phyloP scores from a whole-genome alignment of 2,329 filamentous ascomycete genomes.

The Magnaporthiopsis incrustans region DNA sequence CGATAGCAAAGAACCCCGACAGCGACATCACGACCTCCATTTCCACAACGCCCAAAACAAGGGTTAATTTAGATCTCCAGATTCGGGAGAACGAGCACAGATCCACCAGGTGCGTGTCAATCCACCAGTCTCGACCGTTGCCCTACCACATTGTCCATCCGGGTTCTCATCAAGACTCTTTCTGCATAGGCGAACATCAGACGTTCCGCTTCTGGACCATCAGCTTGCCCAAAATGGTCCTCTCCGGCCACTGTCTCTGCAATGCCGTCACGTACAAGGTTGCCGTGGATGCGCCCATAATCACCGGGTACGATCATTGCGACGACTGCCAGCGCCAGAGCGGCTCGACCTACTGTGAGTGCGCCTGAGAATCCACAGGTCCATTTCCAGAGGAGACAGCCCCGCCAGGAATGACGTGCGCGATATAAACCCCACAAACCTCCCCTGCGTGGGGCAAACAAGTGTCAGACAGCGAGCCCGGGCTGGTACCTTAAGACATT shows the following conservation, averaged over 20 bases:
- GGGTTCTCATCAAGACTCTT: neutral
- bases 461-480: neutral
- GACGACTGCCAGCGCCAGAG: conserved; percentile 66
- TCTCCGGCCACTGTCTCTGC: conserved; percentile 64
- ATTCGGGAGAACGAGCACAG: neutral
- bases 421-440: conserved; percentile 3
- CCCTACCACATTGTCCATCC: neutral
- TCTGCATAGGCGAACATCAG: neutral
- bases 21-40: neutral
- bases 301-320: conserved; percentile 62
- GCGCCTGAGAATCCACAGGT: neutral
- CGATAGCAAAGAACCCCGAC: neutral
- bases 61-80: neutral
- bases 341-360: conserved; percentile 60
- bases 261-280: conserved; percentile 61
- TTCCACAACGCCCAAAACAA: neutral
- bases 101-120: neutral
- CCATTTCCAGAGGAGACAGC: neutral
- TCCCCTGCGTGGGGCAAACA: conserved; percentile 4
- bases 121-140: neutral
- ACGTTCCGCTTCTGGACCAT: neutral
- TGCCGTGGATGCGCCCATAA: conserved; percentile 40
- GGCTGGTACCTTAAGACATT: too few species aligned
- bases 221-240: conserved; percentile 43
- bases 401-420: conserved; percentile 1